phyloP scores from a whole-genome alignment of 208 protist species.

The Herpetomonas samuelpessoai region DNA sequence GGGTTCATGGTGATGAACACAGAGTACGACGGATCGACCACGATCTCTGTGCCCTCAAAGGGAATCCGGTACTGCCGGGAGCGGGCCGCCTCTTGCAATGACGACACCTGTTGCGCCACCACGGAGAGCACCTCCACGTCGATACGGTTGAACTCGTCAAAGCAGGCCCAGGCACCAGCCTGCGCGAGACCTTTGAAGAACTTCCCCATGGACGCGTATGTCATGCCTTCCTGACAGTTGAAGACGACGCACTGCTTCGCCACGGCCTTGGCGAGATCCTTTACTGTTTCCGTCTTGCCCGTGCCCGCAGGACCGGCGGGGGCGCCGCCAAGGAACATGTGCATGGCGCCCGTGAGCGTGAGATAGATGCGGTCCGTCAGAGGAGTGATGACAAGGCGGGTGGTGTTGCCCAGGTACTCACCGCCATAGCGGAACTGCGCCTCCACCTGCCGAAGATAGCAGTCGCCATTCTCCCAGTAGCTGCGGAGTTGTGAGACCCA shows the following conservation, averaged over 20 bases:
- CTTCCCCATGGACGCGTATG: slow-evolving; percentile 96
- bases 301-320: slow-evolving; percentile 92
- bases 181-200: slow-evolving; percentile 97
- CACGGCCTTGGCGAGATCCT: slow-evolving; percentile 97
- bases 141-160: slow-evolving; percentile 99
- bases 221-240: slow-evolving; percentile 97
- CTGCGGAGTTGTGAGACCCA: slow-evolving; percentile 96
- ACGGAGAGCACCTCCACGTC: slow-evolving; percentile 97
- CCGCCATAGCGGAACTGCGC: slow-evolving; percentile 94
- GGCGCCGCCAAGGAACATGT: slow-evolving; percentile 94
- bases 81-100: slow-evolving; percentile 90
- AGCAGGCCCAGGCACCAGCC: slow-evolving; percentile 96
- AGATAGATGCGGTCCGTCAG: slow-evolving; percentile 97
- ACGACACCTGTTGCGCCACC: slow-evolving; percentile 95
- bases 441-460: slow-evolving; percentile 89
- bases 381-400: slow-evolving; percentile 96
- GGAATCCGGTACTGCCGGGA: slow-evolving; percentile 80
- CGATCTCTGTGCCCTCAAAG: slow-evolving; percentile 95
- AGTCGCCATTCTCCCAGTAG: slow-evolving; percentile 96
- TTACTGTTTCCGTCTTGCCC: slow-evolving; percentile 98
- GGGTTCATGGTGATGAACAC: slow-evolving; percentile 99
- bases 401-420: slow-evolving; percentile 97
- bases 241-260: slow-evolving; percentile 98
- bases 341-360: slow-evolving; percentile 95
- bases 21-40: slow-evolving; percentile 93